phyloP scores from a whole-genome alignment of 768 basidiomycete species.

The Mrakia frigida region DNA sequence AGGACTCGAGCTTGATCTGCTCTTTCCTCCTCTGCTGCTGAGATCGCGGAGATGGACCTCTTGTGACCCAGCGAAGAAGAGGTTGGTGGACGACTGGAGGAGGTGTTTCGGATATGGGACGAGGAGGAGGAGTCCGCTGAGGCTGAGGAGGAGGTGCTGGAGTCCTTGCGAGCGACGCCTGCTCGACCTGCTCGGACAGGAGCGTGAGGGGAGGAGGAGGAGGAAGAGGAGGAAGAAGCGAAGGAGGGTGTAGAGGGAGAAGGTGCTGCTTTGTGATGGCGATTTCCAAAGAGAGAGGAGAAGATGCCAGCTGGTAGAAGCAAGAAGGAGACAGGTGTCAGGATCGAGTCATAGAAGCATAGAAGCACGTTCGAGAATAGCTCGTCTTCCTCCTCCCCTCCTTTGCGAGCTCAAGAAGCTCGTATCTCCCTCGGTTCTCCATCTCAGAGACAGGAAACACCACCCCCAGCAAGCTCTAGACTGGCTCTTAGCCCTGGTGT shows the following conservation, averaged over 20 bases:
- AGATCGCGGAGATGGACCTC: not conserved
- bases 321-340: no score
- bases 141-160: not conserved
- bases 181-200: not conserved
- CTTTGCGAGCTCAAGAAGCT: no score
- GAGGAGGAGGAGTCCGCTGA: not conserved
- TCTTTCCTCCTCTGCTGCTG: not conserved
- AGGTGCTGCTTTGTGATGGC: not conserved
- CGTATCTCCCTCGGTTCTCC: no score
- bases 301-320: not conserved
- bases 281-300: not conserved
- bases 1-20: not conserved
- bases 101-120: not conserved
- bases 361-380: no score
- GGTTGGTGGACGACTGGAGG: not conserved
- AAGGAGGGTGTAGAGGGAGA: not conserved
- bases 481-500: no score
- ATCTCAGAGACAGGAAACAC: no score
- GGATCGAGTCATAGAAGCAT: no score
- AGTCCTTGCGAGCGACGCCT: conserved; percentile 1
- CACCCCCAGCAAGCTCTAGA: no score
- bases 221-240: not conserved
- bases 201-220: not conserved
- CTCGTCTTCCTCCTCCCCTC: no score
- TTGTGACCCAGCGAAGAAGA: not conserved